These are phyloP conservation scores for Berkeleyomyces basicola DNA, from an alignment of 2,329 filamentous ascomycete genomes.

Conservation along the genomic window DNA sequence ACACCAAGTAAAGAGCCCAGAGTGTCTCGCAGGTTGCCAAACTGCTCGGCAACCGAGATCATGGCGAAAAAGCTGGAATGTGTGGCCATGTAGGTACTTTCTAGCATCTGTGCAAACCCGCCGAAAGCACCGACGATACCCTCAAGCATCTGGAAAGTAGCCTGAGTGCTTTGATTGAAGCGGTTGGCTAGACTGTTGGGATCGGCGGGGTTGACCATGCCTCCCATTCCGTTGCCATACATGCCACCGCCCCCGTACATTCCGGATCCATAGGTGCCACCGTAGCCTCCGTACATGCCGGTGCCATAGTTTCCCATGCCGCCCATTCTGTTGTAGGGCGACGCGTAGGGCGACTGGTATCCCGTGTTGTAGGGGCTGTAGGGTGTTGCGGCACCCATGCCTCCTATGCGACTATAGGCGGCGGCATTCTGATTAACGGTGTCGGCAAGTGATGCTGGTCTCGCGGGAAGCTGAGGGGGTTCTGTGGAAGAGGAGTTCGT, in stretches of 20 bases:
- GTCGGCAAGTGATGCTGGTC: conserved; percentile 60
- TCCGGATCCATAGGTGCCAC: conserved; percentile 26
- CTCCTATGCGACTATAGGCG: conserved; percentile 47
- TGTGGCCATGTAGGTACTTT: conserved; percentile 99
- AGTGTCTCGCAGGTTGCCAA: conserved; percentile 81
- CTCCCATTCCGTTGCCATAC: conserved; percentile 29
- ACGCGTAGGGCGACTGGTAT: conserved; percentile 26
- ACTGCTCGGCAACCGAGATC: conserved; percentile 95
- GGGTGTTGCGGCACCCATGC: conserved; percentile 29
- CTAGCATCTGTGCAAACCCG: conserved; percentile 96
- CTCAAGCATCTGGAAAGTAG: conserved; percentile 96
- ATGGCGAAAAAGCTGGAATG: conserved; percentile 98
- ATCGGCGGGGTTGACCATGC: conserved; percentile 50
- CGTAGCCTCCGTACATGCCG: conserved; percentile 18
- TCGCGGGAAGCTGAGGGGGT: conserved; percentile 59
- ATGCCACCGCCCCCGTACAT: conserved; percentile 30
- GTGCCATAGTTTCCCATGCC: conserved; percentile 22
- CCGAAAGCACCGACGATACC: conserved; percentile 93
- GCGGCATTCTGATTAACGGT: conserved; percentile 79
- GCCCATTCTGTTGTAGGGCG: conserved; percentile 32
- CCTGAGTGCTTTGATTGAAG: conserved; percentile 86
- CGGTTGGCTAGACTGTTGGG: conserved; percentile 88
- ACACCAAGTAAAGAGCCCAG: conserved; percentile 88
- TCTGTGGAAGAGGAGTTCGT: conserved; percentile 20
- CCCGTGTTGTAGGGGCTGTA: conserved; percentile 23